Evolutionary conservation across 371 early-diverging fungal species (phyloP), one percentile per base, ranked within the genome.

Genomic region (Umbelopsis sp.): DNA sequence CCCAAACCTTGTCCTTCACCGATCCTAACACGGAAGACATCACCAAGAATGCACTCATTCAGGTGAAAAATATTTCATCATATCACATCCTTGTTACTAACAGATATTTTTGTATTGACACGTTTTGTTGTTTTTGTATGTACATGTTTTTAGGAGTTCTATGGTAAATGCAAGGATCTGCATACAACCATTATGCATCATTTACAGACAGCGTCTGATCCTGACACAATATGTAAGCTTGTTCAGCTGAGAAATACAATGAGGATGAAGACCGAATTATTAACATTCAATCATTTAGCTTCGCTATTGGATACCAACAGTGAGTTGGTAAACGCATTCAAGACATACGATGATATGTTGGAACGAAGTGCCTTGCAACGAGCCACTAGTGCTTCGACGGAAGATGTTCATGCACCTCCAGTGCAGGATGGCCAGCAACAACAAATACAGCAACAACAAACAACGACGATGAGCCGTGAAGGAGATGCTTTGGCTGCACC

Each of bases 261-360:
- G 5, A 24, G 24, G 29, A 50, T 20, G 20, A 22, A 5, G n/a
- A 18, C 22, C 50, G 1, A 50, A 12, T 16, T 20, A 18, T 16
- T 20, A 50, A 50, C 41, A 10, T 41, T 41, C 41, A 41, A 41
- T 41, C 41, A 41, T 46, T 22, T 70, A 82, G 83, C 83, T 29
- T 68, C 74, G 4, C 63, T 82, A 48, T 66, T 83, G 57, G 77
- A 79, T 52, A 78, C 81, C 38, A 83, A 83, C 62, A 76, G 76
- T 50, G 83, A 83, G 41, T 68, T 83, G 11, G 65, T 80, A 6
- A 78, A 68, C 20, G 72, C 73, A 41, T 83, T 83, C 70, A 83
- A 81, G 48, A 75, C 83, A 10, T 83, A 83, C 70, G 81, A 83
- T 57, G 83, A 83, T 65, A 81, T 81, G 83, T 50, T 83, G 63